Conservation (phyloP, 2,329 filamentous ascomycete genomes). For the Magnaporthiopsis poae region DNA sequence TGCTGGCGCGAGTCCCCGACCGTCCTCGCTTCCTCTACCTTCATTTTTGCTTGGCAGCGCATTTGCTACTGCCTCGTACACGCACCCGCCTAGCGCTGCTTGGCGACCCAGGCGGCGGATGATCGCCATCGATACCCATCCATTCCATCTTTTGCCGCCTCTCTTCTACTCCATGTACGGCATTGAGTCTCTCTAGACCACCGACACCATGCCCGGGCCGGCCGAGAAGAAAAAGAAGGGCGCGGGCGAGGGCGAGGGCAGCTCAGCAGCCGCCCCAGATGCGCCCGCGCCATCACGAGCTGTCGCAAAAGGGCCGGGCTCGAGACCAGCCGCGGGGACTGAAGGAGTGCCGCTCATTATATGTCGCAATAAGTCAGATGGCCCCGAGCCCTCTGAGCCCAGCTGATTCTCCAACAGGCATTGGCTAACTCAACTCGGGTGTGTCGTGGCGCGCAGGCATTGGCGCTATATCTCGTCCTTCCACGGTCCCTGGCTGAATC, state of each 20-base stretch:
- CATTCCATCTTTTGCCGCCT: too few relatives aligned
- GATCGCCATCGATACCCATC: background rate
- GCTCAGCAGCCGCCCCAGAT: background rate
- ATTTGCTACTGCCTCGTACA: background rate
- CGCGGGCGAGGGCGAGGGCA: background rate
- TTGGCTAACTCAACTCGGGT: background rate
- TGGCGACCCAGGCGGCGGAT: background rate
- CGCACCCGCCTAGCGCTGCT: background rate
- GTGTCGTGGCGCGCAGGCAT: conserved; percentile 42
- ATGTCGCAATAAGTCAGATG: conserved; percentile 59
- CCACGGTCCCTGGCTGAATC: conserved; percentile 72
- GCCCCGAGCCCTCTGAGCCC: conserved; percentile 9
- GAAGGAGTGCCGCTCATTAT: conserved; percentile 42
- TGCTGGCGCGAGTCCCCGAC: background rate
- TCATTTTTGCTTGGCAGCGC: background rate
- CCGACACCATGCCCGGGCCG: background rate
- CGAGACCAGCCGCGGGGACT: conserved; percentile 17
- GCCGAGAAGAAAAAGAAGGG: conserved; percentile 6
- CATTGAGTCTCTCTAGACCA: background rate
- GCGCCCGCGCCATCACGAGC: background rate
- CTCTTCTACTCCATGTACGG: background rate
- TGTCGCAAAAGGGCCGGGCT: conserved; percentile 4
- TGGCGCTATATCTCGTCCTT: conserved; percentile 80
- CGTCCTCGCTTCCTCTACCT: background rate
- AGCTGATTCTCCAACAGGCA: conserved; percentile 4